These are phyloP conservation scores for Thozetella sp. DNA, from an alignment of 495 filamentous ascomycete species.

Conservation along the genomic window DNA sequence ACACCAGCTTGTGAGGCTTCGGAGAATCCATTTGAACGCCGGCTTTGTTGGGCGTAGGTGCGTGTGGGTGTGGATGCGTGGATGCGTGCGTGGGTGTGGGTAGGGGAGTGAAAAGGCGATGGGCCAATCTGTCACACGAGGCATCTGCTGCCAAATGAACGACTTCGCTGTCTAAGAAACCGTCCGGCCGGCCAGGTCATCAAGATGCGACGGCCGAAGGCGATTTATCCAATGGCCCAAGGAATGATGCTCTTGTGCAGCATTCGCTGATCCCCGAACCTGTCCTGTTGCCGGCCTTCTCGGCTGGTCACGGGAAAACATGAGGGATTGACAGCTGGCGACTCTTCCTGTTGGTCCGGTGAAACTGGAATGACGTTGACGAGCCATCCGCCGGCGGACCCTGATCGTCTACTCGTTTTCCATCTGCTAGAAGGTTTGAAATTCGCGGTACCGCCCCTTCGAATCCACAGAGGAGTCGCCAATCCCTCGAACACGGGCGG, in stretches of 20 bases:
- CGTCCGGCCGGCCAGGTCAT: background rate
- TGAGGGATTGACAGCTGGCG: background rate
- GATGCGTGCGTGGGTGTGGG: too few relatives aligned
- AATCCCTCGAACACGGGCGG: too few relatives aligned
- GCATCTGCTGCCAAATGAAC: too few relatives aligned
- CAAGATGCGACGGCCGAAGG: background rate
- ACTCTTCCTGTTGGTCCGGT: background rate
- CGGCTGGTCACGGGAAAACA: background rate
- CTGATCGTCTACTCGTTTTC: slow-evolving; percentile 1
- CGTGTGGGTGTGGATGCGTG: too few relatives aligned
- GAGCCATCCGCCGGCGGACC: background rate
- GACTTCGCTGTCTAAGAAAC: background rate
- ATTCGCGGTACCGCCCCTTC: too few relatives aligned
- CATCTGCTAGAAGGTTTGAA: too few relatives aligned
- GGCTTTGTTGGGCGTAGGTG: too few relatives aligned
- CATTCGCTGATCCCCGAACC: background rate
- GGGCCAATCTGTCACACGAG: too few relatives aligned
- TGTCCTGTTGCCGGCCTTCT: background rate
- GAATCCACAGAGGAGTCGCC: too few relatives aligned
- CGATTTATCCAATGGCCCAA: background rate
- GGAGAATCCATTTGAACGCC: too few relatives aligned
- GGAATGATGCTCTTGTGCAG: background rate
- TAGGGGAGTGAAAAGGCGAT: background rate
- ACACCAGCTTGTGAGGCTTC: too few relatives aligned
- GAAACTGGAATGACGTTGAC: slow-evolving; percentile 1